These are phyloP conservation scores for Neurospora terricola DNA, from an alignment of 495 filamentous ascomycete genomes.

Conservation along the genomic window DNA sequence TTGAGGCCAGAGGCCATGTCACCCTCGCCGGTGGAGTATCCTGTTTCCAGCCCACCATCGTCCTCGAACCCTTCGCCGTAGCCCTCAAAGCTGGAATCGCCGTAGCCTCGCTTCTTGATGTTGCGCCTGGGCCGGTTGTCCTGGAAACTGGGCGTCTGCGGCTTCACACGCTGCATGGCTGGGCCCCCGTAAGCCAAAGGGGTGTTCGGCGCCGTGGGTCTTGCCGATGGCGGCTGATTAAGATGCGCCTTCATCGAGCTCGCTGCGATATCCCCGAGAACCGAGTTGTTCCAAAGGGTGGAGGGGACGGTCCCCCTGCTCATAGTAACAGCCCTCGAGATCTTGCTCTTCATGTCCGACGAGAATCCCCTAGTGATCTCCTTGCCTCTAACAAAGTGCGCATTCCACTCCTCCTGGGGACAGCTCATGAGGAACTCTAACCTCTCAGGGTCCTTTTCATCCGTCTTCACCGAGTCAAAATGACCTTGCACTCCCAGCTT, in stretches of 20 bases:
- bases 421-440: constrained; percentile 37
- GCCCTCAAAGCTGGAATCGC: constrained; percentile 46
- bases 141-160: constrained; percentile 14
- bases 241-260: constrained; percentile 20
- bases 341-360: constrained; percentile 16
- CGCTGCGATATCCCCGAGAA: constrained; percentile 40
- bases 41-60: constrained; percentile 31
- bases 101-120: constrained; percentile 42
- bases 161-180: constrained; percentile 15
- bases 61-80: constrained; percentile 46
- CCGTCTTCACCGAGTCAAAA: constrained; percentile 42
- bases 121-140: constrained; percentile 31
- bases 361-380: constrained; percentile 46
- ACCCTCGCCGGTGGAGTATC: constrained; percentile 44
- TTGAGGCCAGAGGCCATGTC: constrained; percentile 37
- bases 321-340: constrained; percentile 40
- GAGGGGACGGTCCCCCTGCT: constrained; percentile 37
- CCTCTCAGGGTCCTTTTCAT: constrained; percentile 24
- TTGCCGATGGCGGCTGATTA: constrained; percentile 26
- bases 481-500: constrained; percentile 42
- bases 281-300: constrained; percentile 37
- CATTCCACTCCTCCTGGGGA: constrained; percentile 48
- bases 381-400: constrained; percentile 37
- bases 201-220: constrained; percentile 34
- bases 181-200: constrained; percentile 19